Base-by-base conservation (phyloP, 768 basidiomycete genomes). In the Leucosporidium creatinivorum region DNA sequence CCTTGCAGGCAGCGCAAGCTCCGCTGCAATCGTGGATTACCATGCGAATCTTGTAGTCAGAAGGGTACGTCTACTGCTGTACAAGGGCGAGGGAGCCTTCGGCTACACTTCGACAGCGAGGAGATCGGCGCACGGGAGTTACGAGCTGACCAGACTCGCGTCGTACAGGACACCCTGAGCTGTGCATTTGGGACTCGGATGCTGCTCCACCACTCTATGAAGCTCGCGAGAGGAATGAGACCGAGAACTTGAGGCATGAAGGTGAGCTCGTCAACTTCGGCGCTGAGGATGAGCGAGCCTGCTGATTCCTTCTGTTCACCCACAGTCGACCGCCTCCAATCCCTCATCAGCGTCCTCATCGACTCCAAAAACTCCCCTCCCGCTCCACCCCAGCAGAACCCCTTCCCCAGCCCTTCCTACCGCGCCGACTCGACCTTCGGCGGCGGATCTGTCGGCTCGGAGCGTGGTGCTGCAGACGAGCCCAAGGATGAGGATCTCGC, bases 151-250 rank as follows among this genome's bases (percentile, higher is more conserved):
- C 33, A 33, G 4, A n/a, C n/a, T n/a, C n/a, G 5, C 33, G 13
- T 44, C 39, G 8, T 8, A 17, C 39, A 51, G 50, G 50, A 7
- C 50, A 23, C 8, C 23, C 50, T 9, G 50, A 51, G 9, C 9
- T 17, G 50, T 54, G 51, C 31, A n/a, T 51, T 6, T 62, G 61
- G 61, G 61, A 52, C 10, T 2, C 31, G 13, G 44, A 51, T 33
- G 18, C 64, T 5, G 15, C 44, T 9, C 30, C 58, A 12, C 58
- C 58, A 1, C 49, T 65, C n/a, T 58, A 30, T 50, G 51, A 39
- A 4, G 15, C 57, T 9, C 44, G 66, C 60, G 65, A 56, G 60
- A 44, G 31, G 54, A 50, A 62, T 47, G 54, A 62, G 66, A 60
- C 21, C 2, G 61, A 56, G 48, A 57, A 19, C n/a, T 48, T 61